These are phyloP conservation scores for Licmophora abbreviata DNA, from an alignment of 108 stramenopile species.

Conservation along the genomic window DNA sequence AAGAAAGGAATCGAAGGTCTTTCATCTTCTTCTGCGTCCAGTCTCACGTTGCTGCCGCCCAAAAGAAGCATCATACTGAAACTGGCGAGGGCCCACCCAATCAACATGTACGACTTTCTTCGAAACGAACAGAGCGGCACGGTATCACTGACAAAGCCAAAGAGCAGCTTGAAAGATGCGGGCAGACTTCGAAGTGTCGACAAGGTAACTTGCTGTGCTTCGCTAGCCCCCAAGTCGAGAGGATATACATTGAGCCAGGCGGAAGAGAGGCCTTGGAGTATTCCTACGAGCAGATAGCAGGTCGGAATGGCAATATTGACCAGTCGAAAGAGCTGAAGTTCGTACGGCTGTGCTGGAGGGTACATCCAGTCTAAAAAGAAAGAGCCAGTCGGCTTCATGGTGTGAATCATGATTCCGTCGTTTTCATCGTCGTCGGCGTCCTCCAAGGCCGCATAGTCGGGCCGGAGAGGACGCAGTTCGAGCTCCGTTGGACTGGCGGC, in stretches of 20 bases:
- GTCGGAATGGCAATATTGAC: constrained; percentile 68
- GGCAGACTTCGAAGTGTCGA: constrained; percentile 39
- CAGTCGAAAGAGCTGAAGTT: constrained; percentile 37
- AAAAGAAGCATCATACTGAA: constrained; percentile 37
- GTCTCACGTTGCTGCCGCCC: constrained; percentile 23
- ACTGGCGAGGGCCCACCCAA: constrained; percentile 60
- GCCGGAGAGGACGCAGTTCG: no score
- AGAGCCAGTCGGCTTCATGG: no score
- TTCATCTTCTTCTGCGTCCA: constrained; percentile 11
- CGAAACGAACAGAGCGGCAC: constrained; percentile 48
- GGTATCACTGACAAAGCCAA: constrained; percentile 61
- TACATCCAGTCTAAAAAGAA: no score
- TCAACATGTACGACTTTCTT: constrained; percentile 68
- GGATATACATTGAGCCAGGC: constrained; percentile 71
- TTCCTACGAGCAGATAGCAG: constrained; percentile 60
- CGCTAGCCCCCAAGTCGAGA: constrained; percentile 50
- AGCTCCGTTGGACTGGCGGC: no score
- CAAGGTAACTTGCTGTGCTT: constrained; percentile 62
- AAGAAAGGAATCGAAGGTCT: constrained; percentile 37
- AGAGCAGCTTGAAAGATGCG: constrained; percentile 56
- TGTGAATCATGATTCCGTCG: no score
- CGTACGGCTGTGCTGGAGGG: constrained; percentile 31
- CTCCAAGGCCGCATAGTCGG: no score
- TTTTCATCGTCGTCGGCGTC: no score
- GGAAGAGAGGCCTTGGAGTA: constrained; percentile 49